Conservation (phyloP, 176 grass and related monocot genomes). For the Sorghum bicolor region Sorghum_bicolor_NCBIv3 NC_012873.2:5679501-5680000, state of each 20-base stretch:
- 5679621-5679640: background rate
- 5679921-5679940: constrained; percentile 17
- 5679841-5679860: background rate
- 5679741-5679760: background rate
- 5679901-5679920: constrained; percentile 22
- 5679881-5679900: constrained; percentile 19
- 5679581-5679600: background rate
- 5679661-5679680: background rate
- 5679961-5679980: constrained; percentile 94
- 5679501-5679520: too few relatives aligned
- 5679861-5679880: background rate
- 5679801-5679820: background rate
- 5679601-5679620: background rate
- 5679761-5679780: constrained; percentile 4
- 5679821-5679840: background rate
- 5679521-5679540: too few relatives aligned
- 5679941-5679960: constrained; percentile 85
- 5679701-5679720: background rate
- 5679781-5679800: constrained; percentile 21
- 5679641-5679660: background rate
- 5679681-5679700: background rate
- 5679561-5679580: background rate
- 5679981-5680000: constrained; percentile 92
- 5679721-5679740: background rate
- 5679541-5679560: background rate